A percentile compares a stretch with the other conserved stretches of the same genome.
Conservation (phyloP, 129 eudicot genomes). For the Centaurea solstitialis region DNA sequence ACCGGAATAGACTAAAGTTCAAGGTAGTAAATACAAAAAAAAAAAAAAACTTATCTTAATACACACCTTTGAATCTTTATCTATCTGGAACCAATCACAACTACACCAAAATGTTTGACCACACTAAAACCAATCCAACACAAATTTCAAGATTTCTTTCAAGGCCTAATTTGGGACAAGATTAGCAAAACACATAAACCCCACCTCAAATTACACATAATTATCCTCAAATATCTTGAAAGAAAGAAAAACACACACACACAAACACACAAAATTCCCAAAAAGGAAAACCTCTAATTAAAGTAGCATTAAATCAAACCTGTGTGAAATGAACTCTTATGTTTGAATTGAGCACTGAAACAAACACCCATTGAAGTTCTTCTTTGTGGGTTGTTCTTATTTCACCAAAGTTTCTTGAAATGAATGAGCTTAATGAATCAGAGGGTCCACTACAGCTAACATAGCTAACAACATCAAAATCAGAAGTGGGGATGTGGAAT, state of each 20-base stretch:
- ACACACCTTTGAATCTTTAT: not conserved
- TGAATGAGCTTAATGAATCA: conserved; percentile 8
- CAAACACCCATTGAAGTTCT: conserved; percentile 67
- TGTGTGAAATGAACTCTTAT: conserved; percentile 56
- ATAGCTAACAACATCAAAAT: not conserved
- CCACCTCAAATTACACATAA: not conserved
- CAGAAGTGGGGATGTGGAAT: conserved; percentile 34
- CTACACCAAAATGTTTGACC: not conserved
- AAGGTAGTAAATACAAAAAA: too few relatives aligned
- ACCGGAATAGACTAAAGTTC: too few relatives aligned
- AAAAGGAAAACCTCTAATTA: not conserved
- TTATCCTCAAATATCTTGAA: not conserved
- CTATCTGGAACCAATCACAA: not conserved
- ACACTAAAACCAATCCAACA: not conserved
- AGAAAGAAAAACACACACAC: not conserved
- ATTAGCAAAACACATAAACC: not conserved
- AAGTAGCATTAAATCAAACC: conserved; percentile 30
- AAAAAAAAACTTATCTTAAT: too few relatives aligned
- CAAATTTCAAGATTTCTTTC: not conserved
- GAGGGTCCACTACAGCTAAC: conserved; percentile 10
- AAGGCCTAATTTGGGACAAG: not conserved
- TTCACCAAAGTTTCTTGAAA: not conserved
- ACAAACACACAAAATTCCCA: not conserved
- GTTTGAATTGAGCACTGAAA: conserved; percentile 61
- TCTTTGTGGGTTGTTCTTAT: not conserved